Conservation (phyloP, 768 basidiomycete genomes). For the Lactarius hatsudake region DNA sequence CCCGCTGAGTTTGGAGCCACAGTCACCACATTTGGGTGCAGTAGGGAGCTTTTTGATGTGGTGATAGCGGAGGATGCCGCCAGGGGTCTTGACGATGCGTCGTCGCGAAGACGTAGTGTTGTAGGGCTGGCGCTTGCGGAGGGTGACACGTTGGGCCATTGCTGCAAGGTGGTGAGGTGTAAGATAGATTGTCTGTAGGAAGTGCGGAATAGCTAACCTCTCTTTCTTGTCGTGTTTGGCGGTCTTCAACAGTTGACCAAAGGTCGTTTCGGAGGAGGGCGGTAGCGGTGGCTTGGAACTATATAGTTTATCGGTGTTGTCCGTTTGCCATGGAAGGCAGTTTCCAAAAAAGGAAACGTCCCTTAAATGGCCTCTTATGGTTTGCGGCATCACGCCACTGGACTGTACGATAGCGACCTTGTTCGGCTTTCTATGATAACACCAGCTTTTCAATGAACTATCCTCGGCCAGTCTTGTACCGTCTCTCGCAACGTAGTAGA, state of each 20-base stretch:
- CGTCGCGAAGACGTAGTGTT: constrained; percentile 97
- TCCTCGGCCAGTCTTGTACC: too few relatives aligned
- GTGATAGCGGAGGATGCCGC: constrained; percentile 97
- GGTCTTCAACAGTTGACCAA: neutral
- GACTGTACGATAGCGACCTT: too few relatives aligned
- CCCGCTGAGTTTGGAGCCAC: constrained; percentile 89
- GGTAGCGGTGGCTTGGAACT: constrained; percentile 24
- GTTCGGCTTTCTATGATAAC: too few relatives aligned
- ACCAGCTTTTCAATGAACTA: too few relatives aligned
- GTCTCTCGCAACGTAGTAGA: too few relatives aligned
- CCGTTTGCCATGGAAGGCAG: neutral
- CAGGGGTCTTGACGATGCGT: constrained; percentile 96
- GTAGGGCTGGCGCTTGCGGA: constrained; percentile 97
- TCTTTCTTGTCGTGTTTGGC: constrained; percentile 10
- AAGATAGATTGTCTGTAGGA: too few relatives aligned
- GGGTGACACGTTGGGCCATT: constrained; percentile 99
- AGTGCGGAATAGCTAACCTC: constrained; percentile 15
- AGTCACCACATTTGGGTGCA: constrained; percentile 97
- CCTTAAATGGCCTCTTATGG: too few relatives aligned
- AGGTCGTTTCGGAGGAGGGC: neutral
- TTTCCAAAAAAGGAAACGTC: neutral
- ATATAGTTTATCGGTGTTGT: constrained; percentile 12
- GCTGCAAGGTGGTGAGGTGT: constrained; percentile 9
- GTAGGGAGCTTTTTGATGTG: constrained; percentile 93
- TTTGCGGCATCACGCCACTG: too few relatives aligned